Evolutionary conservation across 108 stramenopile genomes (phyloP), one percentile per base, ranked within the genome.

Genomic region (Nannochloropsis gaditana): DNA sequence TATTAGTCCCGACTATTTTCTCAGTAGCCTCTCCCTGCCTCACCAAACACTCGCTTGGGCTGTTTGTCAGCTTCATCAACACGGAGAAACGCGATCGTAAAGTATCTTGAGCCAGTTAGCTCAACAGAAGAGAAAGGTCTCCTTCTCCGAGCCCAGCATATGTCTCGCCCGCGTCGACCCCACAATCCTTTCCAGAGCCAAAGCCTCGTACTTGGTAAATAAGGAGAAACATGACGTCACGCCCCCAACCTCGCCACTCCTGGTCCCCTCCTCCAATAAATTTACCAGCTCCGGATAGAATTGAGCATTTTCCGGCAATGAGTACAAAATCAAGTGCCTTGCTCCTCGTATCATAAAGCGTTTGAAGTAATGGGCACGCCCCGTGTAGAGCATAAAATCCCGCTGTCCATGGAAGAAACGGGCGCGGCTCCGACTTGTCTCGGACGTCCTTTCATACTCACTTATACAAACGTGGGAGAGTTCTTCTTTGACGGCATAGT

Each of bases 341-440:
- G 92, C 93, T 45, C 97, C 97, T 83, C 95, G 94, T 88, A 98
- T 96, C 42, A 82, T 85, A 84, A 95, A 95, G 0, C 97, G 93
- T 43, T 92, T 87, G 86, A 95, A 98, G 87, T 94, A 98, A 84
- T 97, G 96, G 21, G 94, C 94, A 59, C 97, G 92, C 15, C 97
- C 97, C 9, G 96, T 95, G 91, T 96, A 97, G 21, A 98, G 92
- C 94, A 98, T 91, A 43, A 97, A 91, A 43, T 94, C 91, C 50
- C 94, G 94, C 31, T 93, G 90, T 8, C 97, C 97, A 82, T 97
- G 95, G 81, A 95, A 90, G 89, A 98, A 98, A 9, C 96, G 89
- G 41, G 94, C 93, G 15, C 97, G 92, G 42, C 94, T 95, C 9
- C 97, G 93, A 45, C 90, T 93, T 10, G 95, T 90, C 87, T 97